Evolutionary conservation across 768 basidiomycete genomes (phyloP).

Genomic region (Xanthoconium stramineum): DNA sequence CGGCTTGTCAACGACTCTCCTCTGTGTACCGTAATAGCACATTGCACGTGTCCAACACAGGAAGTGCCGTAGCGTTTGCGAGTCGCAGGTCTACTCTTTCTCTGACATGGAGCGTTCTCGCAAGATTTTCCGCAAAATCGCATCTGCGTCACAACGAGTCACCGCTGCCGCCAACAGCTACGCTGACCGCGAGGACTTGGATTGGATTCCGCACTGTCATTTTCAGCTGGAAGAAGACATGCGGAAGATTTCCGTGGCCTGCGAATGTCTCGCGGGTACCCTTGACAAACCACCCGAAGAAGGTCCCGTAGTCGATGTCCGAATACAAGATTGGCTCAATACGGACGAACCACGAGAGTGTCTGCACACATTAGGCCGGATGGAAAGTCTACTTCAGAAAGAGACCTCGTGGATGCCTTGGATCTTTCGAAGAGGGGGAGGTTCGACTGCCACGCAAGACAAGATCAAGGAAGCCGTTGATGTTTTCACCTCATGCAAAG

Average conservation of each 20-base stretch:
- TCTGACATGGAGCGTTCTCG: constrained; percentile 5
- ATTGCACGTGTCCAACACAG: no score
- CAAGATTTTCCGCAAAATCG: background rate
- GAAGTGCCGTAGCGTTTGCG: no score
- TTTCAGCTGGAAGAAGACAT: constrained; percentile 6
- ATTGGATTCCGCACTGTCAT: background rate
- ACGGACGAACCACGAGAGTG: background rate
- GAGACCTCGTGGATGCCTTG: background rate
- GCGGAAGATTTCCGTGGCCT: constrained; percentile 5
- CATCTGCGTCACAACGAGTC: background rate
- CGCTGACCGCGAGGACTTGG: background rate
- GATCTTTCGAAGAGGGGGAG: background rate
- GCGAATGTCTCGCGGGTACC: background rate
- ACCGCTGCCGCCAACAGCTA: background rate
- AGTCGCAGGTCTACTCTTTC: no score
- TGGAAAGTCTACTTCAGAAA: background rate
- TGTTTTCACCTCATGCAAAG: background rate
- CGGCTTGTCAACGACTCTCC: no score
- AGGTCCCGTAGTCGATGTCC: background rate
- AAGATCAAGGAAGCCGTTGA: constrained; percentile 1
- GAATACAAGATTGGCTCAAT: constrained; percentile 2
- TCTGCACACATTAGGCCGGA: background rate
- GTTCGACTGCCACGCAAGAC: background rate
- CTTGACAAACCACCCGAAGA: background rate
- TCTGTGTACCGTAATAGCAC: no score